phyloP scores from a whole-genome alignment of 2,329 filamentous ascomycete genomes.

The Metarhizium robertsii region DNA sequence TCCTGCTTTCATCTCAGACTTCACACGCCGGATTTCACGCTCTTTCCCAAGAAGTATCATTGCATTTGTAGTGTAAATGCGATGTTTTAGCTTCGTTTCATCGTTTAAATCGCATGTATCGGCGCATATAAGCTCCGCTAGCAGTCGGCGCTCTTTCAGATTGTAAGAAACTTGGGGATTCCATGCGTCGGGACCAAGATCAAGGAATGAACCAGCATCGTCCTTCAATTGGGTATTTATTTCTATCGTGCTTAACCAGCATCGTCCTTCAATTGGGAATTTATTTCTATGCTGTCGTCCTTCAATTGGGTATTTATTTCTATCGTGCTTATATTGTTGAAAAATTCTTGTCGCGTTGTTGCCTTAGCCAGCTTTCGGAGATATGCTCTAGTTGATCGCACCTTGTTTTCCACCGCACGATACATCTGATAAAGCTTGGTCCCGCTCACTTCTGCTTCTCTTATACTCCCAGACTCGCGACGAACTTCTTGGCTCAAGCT shows the following conservation, averaged over 20 bases:
- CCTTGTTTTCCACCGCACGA: background rate
- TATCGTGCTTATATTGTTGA: background rate
- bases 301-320: no score
- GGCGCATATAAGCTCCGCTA: background rate
- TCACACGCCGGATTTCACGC: background rate
- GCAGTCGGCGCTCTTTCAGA: background rate
- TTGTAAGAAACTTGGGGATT: background rate
- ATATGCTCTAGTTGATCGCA: background rate
- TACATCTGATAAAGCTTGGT: background rate
- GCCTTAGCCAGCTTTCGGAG: background rate
- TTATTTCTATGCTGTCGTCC: no score
- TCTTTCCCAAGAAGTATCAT: background rate
- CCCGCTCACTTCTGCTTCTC: background rate
- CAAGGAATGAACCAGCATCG: background rate
- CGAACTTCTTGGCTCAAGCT: background rate
- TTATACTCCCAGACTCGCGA: background rate
- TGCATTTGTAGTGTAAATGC: conserved; percentile 4
- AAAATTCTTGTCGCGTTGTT: background rate
- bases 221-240: background rate
- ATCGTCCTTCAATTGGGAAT: no score
- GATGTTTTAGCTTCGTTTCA: background rate
- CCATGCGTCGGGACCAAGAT: background rate
- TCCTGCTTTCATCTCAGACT: background rate
- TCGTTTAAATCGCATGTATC: background rate
- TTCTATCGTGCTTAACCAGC: no score